Conservation (phyloP, 768 basidiomycete species). For the Mycena haematopus region DNA sequence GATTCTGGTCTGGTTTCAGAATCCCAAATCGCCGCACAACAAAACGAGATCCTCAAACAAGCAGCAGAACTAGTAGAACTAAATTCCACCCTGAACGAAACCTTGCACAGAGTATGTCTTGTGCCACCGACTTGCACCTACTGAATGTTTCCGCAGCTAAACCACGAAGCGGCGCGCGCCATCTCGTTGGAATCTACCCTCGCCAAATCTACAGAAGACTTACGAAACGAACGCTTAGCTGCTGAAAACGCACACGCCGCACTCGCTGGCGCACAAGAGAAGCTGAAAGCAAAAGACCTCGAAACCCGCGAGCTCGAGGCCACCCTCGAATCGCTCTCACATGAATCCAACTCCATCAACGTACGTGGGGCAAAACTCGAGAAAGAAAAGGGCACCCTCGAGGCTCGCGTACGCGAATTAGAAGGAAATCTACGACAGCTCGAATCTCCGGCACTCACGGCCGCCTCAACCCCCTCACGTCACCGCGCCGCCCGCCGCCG, state of each 20-base stretch:
- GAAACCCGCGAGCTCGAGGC: constrained; percentile 61
- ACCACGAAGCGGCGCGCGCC: constrained; percentile 60
- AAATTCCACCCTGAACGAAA: constrained; percentile 49
- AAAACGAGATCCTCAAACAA: constrained; percentile 50
- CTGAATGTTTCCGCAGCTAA: constrained; percentile 48
- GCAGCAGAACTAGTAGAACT: constrained; percentile 50
- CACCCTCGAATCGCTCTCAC: constrained; percentile 60
- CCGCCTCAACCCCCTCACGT: constrained; percentile 32
- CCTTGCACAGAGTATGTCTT: constrained; percentile 50
- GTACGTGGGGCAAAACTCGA: constrained; percentile 53
- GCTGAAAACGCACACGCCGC: constrained; percentile 60
- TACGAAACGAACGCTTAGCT: constrained; percentile 59
- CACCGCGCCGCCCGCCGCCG: constrained; percentile 52
- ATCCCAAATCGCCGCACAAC: constrained; percentile 54
- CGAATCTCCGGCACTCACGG: constrained; percentile 40
- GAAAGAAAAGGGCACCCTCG: constrained; percentile 62
- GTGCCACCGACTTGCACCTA: constrained; percentile 7
- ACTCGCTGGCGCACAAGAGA: constrained; percentile 54
- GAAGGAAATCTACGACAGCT: constrained; percentile 50
- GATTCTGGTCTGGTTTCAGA: constrained; percentile 40
- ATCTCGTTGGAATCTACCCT: constrained; percentile 61
- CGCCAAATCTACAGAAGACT: constrained; percentile 56
- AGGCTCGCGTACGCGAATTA: constrained; percentile 64
- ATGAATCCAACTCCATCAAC: constrained; percentile 55
- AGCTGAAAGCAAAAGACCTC: constrained; percentile 55